phyloP scores from a whole-genome alignment of 805 yeast genomes.

The Ogataea zsoltii region DNA sequence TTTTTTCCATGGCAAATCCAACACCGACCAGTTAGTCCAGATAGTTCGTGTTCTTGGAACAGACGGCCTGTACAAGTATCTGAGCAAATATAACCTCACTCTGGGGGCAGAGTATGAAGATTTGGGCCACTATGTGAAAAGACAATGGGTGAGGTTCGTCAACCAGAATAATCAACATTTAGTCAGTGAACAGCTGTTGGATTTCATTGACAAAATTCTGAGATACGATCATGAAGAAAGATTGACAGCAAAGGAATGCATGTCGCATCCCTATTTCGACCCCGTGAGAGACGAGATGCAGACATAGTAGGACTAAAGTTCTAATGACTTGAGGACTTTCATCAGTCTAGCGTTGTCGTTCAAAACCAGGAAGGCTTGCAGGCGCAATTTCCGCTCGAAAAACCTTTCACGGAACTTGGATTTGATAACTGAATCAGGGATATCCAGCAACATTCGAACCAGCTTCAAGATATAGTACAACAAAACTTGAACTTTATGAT shows the following conservation, averaged over 20 bases:
- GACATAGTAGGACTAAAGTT: background rate
- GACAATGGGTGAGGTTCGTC: constrained; percentile 84
- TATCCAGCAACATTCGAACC: background rate
- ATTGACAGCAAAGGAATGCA: constrained; percentile 85
- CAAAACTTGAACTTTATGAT: constrained; percentile 14
- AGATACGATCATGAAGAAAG: constrained; percentile 88
- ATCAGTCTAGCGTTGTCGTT: constrained; percentile 18
- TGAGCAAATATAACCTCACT: constrained; percentile 67
- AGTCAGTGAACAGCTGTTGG: constrained; percentile 70
- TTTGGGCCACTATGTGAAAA: constrained; percentile 71
- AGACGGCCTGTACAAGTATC: constrained; percentile 68
- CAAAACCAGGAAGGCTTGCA: constrained; percentile 20
- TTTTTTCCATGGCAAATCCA: constrained; percentile 87
- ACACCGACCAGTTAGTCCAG: constrained; percentile 87
- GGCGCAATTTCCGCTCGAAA: constrained; percentile 7
- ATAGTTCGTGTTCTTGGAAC: constrained; percentile 88
- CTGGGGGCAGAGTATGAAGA: constrained; percentile 77
- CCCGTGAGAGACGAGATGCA: constrained; percentile 24
- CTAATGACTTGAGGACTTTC: constrained; percentile 10
- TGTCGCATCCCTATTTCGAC: constrained; percentile 59
- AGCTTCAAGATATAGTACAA: constrained; percentile 14
- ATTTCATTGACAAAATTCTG: constrained; percentile 75
- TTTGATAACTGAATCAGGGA: constrained; percentile 9
- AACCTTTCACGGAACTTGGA: constrained; percentile 3
- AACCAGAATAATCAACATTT: constrained; percentile 68